Percentiles rank a stretch among this genome's conserved stretches.
These are phyloP conservation scores for Scortechinia acanthostroma DNA, from an alignment of 2,329 filamentous ascomycete species.

Conservation along the genomic window DNA sequence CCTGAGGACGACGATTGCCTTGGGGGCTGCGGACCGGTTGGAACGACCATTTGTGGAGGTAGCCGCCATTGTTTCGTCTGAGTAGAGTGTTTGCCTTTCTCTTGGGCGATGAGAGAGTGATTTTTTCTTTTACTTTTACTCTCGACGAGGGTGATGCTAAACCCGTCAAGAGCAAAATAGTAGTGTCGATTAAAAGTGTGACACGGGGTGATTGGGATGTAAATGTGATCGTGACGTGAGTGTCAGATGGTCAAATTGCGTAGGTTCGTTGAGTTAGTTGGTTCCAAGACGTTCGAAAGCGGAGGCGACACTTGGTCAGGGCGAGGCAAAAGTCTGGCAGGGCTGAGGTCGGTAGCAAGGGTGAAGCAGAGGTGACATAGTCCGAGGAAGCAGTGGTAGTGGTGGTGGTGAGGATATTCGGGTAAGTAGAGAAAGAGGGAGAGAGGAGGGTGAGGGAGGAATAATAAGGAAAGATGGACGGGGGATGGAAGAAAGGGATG, in stretches of 20 bases:
- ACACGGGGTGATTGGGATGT: neutral
- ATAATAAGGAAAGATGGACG: neutral
- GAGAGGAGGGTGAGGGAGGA: neutral
- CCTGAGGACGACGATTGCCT: neutral
- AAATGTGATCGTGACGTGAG: neutral
- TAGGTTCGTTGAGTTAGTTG: too few species aligned
- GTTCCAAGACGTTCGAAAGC: too few species aligned
- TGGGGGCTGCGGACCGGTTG: neutral
- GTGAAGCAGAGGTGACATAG: neutral
- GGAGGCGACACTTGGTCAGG: slow-evolving; percentile 1
- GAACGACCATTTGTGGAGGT: neutral
- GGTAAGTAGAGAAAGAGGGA: neutral
- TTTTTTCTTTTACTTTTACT: too few species aligned
- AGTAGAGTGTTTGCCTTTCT: too few species aligned
- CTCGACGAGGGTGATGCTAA: neutral
- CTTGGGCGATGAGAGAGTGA: too few species aligned
- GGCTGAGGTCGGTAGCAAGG: neutral
- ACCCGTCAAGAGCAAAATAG: neutral
- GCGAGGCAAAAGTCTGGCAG: neutral
- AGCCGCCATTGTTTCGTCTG: neutral
- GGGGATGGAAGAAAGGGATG: neutral
- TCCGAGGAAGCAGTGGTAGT: neutral
- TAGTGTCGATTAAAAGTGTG: neutral
- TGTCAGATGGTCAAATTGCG: too few species aligned
- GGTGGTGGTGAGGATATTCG: neutral